Evolutionary conservation across 352 stramenopile species (phyloP), one percentile per base, ranked within the genome.

Genomic region (Pythium periplocum): DNA sequence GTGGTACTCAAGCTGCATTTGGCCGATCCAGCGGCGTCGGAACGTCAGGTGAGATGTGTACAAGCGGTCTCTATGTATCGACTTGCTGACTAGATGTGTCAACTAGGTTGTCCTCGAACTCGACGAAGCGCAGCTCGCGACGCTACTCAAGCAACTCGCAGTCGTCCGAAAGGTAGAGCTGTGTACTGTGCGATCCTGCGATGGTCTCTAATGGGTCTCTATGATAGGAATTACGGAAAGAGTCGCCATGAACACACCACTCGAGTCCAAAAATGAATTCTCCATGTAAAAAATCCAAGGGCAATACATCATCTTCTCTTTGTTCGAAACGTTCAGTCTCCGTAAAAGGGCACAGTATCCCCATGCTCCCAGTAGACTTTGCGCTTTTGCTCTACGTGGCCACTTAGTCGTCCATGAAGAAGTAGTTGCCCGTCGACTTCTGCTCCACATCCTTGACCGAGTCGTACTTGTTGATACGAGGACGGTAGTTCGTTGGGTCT

Each of bases 401-500:
- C 38, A 62, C 73, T 82, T 93, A 96, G 68, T 98, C 93, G 65
- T 98, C 94, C 79, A 98, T 98, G 74, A 98, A 98, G 77, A 99
- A 99, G 74, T 98, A 99, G 72, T 98, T 98, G 59, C 96, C 96
- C 62, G 79, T 87, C 50, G 75, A 80, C 80, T 99, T 99, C 68
- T 99, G 97, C 69, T 98, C 94, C 48, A 89, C 77, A 70, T 99
- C 97, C 83, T 99, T 99, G 55, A 98, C 93, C 11, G 94, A 98
- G 55, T 93, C 82, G 61, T 75, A 84, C 76, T 97, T 97, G 86
- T 97, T 97, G 75, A 98, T 98, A 66, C 97, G 93, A 51, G 98
- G 98, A 53, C 98, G 91, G 79, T 87, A 99, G 78, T 99, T 99
- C 39, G 96, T 96, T 36, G 97, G 97, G 77, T 99, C 98, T 68